Percentiles rank a stretch among this genome's conserved stretches.
Evolutionary conservation across 73 alveolate species (phyloP).

Genomic region (Loxodes magnus): DNA sequence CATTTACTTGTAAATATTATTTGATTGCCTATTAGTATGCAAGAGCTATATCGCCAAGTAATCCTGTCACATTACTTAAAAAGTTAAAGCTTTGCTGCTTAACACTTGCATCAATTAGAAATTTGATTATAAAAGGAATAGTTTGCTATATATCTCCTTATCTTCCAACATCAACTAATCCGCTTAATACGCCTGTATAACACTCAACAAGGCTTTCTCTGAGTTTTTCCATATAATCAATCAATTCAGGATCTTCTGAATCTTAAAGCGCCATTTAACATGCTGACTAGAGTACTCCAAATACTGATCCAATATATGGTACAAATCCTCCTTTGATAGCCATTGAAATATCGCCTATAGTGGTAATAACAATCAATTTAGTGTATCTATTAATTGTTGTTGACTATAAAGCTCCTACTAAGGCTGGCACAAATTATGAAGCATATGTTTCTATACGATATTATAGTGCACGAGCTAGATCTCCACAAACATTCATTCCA

Average conservation of each 20-base stretch:
- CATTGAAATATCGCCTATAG: constrained; percentile 2
- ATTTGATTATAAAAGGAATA: not conserved
- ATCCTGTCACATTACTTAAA: not conserved
- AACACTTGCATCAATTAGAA: not conserved
- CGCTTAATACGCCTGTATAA: not conserved
- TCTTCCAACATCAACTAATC: not conserved
- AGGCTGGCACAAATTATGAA: not conserved
- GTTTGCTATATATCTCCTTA: not conserved
- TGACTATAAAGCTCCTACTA: not conserved
- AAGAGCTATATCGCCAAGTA: not conserved
- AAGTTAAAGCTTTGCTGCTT: not conserved
- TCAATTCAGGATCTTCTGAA: constrained; percentile 6
- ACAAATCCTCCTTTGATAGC: not conserved
- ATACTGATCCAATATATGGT: not conserved
- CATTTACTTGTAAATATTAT: not conserved
- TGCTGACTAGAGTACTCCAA: not conserved
- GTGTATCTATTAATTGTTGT: not conserved
- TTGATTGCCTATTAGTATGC: not conserved
- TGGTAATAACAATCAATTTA: not conserved
- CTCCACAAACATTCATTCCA: constrained; percentile 2
- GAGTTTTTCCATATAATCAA: not conserved
- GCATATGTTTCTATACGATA: not conserved
- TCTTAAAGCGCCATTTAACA: not conserved
- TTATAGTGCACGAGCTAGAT: constrained; percentile 9
- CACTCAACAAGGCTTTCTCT: not conserved